Percentiles rank a stretch among this genome's conserved stretches.
phyloP scores from a whole-genome alignment of 2,329 filamentous ascomycete species.

The Penicillium thymicola region DNA sequence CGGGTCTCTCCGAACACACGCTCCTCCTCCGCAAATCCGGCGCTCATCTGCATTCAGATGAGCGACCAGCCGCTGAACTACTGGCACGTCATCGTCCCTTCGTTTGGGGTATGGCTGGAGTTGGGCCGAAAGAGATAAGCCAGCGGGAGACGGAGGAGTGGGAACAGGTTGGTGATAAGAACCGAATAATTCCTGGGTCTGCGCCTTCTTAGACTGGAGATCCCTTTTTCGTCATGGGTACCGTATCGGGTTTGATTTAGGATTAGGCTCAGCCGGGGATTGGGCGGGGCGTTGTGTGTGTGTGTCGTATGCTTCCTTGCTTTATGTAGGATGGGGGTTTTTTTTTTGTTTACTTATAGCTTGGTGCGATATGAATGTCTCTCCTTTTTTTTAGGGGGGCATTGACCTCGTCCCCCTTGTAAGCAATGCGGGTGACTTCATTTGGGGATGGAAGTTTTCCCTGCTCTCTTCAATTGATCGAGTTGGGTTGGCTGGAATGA shows the following conservation, averaged over 20 bases:
- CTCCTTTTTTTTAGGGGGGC: background rate
- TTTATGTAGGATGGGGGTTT: background rate
- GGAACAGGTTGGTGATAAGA: constrained; percentile 8
- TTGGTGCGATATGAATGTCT: background rate
- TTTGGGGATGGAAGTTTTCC: background rate
- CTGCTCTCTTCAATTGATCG: background rate
- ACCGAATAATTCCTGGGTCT: constrained; percentile 26
- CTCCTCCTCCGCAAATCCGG: constrained; percentile 54
- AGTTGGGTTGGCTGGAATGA: background rate
- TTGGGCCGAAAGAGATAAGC: constrained; percentile 31
- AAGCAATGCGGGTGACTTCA: background rate
- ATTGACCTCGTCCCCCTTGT: background rate
- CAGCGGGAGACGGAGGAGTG: constrained; percentile 24
- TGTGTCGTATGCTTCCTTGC: background rate
- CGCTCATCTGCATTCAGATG: constrained; percentile 58
- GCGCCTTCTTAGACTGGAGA: constrained; percentile 19
- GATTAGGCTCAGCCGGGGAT: background rate
- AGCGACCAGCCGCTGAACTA: constrained; percentile 52
- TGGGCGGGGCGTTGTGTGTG: background rate
- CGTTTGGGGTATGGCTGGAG: constrained; percentile 44
- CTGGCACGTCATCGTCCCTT: constrained; percentile 44
- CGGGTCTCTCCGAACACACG: constrained; percentile 55
- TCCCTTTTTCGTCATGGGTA: too few relatives aligned
- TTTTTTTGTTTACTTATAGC: background rate
- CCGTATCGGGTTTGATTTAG: background rate